Evolutionary conservation across 169 alveolate species (phyloP), one percentile per base, ranked within the genome.

Genomic region (Toxoplasma gondii): DNA sequence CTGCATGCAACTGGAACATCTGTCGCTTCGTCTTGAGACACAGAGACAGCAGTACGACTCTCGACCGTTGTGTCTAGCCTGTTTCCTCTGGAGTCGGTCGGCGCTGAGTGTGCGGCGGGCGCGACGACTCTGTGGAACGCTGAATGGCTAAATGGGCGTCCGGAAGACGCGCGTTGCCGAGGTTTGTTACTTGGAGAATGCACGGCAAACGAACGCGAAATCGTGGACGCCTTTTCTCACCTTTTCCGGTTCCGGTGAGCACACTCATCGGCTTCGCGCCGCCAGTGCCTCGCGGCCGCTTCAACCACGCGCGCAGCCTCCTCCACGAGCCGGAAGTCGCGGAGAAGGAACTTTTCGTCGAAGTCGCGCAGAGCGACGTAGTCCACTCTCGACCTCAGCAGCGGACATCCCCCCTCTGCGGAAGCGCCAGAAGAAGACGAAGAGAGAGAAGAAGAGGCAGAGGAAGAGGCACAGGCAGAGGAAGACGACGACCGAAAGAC

Each of bases 261-360:
- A 31, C 67, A 38, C 38, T 82, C 90, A 24, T 82, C 90, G 41
- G 90, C 90, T 12, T 82, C 90, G 90, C 38, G 5, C 7, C 67
- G 17, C 90, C 90, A 82, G 53, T 41, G 90, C 5, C 90, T 41
- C 67, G 64, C 90, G 24, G 90, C 90, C 4, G 90, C 53, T 36
- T 82, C 90, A 24, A 82, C 90, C 27, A 36, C 90, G 1, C 90
- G 53, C 0, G 90, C 53, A 4, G 90, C 90, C 64, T 43, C 90
- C 10, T 82, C 90, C 39, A 82, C 44, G 39, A 82, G 90, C 38
- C 90, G 90, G 41, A 43, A 82, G 64, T 82, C 90, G 38, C 67
- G 53, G 41, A 82, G 69, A 7, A 82, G 64, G 17, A 17, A 36
- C 38, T 36, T 31, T 31, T 82, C 90, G 90, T 82, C 67, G 41